Conservation (phyloP, 805 yeast genomes). For the Scheffersomyces amazonensis region DNA sequence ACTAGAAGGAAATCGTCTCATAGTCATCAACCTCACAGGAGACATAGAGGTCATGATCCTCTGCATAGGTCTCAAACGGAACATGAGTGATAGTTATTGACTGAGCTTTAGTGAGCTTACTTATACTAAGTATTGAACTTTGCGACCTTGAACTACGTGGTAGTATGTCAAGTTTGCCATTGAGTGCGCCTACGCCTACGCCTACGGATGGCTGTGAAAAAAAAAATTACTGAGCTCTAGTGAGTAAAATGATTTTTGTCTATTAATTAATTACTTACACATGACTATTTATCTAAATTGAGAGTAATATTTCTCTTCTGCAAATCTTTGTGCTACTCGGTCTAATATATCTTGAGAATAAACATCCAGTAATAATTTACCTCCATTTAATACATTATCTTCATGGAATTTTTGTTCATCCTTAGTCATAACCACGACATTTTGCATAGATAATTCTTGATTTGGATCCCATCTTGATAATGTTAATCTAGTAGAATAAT, state of each 20-base stretch:
- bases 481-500: conserved; percentile 74
- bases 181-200: too few species aligned
- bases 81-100: too few species aligned
- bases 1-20: conserved; percentile 1
- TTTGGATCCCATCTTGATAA: conserved; percentile 82
- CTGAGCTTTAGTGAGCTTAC: too few species aligned
- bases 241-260: too few species aligned
- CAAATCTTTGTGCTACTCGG: conserved; percentile 59
- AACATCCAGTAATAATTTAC: conserved; percentile 59
- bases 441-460: conserved; percentile 64
- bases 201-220: too few species aligned
- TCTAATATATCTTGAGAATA: conserved; percentile 59
- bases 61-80: conserved; percentile 2
- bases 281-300: conserved; percentile 35
- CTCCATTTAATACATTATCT: conserved; percentile 65
- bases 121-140: too few species aligned
- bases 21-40: conserved; percentile 1
- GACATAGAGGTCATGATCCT: conserved; percentile 1
- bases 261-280: too few species aligned
- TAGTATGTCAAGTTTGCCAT: too few species aligned
- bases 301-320: conserved; percentile 73
- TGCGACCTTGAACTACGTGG: too few species aligned
- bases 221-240: too few species aligned
- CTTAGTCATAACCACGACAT: conserved; percentile 83
- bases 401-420: conserved; percentile 86